Conservation (phyloP, 441 rosid species). For the Hypseocharis bilobata region DNA sequence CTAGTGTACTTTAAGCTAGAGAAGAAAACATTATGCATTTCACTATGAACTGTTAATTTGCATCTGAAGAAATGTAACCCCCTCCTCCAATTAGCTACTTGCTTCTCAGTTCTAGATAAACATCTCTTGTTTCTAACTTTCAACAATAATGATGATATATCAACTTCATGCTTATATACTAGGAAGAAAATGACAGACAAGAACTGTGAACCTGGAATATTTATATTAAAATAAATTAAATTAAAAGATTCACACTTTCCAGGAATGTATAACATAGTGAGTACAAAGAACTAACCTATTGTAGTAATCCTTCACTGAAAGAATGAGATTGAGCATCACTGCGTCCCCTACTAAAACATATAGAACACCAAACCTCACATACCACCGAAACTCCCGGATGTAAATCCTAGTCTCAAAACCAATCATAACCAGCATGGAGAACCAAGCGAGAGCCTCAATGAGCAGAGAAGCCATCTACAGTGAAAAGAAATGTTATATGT, state of each 20-base stretch:
- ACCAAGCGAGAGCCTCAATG: constrained; percentile 78
- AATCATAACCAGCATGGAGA: constrained; percentile 62
- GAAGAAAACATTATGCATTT: not conserved
- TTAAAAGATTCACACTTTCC: not conserved
- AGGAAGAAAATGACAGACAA: not conserved
- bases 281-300: constrained; percentile 43
- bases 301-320: constrained; percentile 59
- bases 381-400: constrained; percentile 78
- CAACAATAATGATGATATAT: not conserved
- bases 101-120: not conserved
- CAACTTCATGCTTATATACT: not conserved
- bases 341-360: constrained; percentile 75
- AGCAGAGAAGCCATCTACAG: constrained; percentile 62
- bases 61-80: not conserved
- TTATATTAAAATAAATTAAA: not conserved
- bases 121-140: not conserved
- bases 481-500: constrained; percentile 13
- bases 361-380: constrained; percentile 72
- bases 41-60: not conserved
- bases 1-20: not conserved
- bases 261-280: not conserved
- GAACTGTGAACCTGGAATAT: not conserved
- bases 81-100: not conserved
- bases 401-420: constrained; percentile 70
- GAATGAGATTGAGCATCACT: constrained; percentile 71